Base-by-base conservation (phyloP, 140 eudicot species). In the Anethum foeniculum region DNA sequence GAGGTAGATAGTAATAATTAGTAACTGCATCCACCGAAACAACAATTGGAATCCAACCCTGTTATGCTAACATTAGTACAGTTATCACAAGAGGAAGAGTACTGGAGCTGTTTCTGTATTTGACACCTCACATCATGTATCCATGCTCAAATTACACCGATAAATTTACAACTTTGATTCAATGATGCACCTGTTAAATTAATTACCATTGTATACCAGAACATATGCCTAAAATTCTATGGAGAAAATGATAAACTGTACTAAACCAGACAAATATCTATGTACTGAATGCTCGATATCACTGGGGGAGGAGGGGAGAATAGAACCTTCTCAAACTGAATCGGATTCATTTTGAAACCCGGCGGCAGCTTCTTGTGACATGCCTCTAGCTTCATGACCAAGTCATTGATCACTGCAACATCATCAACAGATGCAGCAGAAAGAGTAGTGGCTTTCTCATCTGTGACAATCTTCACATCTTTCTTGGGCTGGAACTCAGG, bases 311-410 rank as follows among this genome's bases (percentile, higher is more conserved):
- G 73, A 39, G 73, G 19, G 79, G 75, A 75, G 71, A 16, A 4
- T 44, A n/a, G 68, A 2, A 92, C 97, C 97, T 92, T 92, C 82
- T 92, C 97, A 82, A 92, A 92, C 85, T 92, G 97, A 83, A 92
- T 90, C 1, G 97, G 96, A 34, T 90, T 90, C 97, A 92, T 92
- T 81, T 81, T 86, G 85, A 88, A 92, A 71, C 96, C 96, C 15
- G 83, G 75, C 0, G 93, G 93, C 69, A 92, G 84, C 71, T 83
- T 87, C 85, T 84, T 71, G 41, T 86, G 86, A 84, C 96, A 88
- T 72, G 56, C n/a, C 71, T 87, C 90, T 27, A 90, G 48, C 85
- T 86, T 90, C 80, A 65, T 78, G 79, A 87, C 38, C 80, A 92
- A 73, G 15, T 90, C 93, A 81, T 69, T 81, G 65, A 92, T 90